Evolutionary conservation across 805 yeast genomes (phyloP), one percentile per base, ranked within the genome.

Genomic region (Nakazawaea siamensis): DNA sequence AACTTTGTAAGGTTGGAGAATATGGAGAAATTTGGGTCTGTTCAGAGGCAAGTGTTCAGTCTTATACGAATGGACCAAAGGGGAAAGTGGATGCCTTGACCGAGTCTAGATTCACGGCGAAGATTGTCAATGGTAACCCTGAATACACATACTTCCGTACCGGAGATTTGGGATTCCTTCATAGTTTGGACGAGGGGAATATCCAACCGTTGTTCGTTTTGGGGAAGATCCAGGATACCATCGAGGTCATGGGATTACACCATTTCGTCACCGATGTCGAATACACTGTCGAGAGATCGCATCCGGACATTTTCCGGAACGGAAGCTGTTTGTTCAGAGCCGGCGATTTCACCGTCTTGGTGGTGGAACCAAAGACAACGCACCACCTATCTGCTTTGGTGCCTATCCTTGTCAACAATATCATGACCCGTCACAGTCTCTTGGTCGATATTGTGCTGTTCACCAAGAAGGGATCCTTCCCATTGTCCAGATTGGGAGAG

Each of bases 21-120:
- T 77, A 75, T 54, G 99, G 99, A 23, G 99, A 92, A 58, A 86
- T 92, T 26, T 92, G 97, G 97, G 94, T 90, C 2, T 74, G 83
- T 43, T 82, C 95, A 1, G 95, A 86, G 43, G 94, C 90, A 1
- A 87, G 81, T 46, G 80, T 76, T 19, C 54, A 65, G 10, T 72
- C 74, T 5, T 79, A 76, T 51, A 71, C 74, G 26, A 64, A 70
- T 34, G 76, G 76, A 3, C 31, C 35, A 12, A 42, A 43, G 15
- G 44, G 44, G 15, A 38, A 36, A 17, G 33, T 67, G 8, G 82
- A 77, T 42, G 56, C 60, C 10, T 73, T 78, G 43, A 64, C 64
- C 5, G 54, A 60, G 9, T 62, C 63, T 15, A 82, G 82, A 43
- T 74, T 83, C 44, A 56, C 60, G 17, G 90, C 87, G 12, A 70